A percentile compares a stretch with the other conserved stretches of the same genome.
Conservation (phyloP, 371 early-diverging fungal species). For the Mortierella sp. region DNA sequence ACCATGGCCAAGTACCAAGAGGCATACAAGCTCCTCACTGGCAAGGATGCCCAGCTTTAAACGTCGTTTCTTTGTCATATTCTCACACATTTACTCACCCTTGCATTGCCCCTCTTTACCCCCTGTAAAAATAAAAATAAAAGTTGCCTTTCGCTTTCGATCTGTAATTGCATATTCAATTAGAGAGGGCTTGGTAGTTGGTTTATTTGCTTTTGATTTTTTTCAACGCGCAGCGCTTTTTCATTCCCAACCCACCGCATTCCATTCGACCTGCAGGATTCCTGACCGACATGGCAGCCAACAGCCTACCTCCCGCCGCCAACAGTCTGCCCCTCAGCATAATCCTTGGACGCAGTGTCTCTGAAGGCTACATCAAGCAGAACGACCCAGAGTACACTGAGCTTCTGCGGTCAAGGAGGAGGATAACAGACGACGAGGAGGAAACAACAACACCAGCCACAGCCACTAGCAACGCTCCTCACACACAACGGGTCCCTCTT, state of each 20-base stretch:
- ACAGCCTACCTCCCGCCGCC: constrained; percentile 21
- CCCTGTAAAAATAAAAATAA: constrained; percentile 11
- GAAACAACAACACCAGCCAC: not conserved
- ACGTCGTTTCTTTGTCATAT: not conserved
- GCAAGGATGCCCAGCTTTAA: constrained; percentile 76
- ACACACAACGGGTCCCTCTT: constrained; percentile 11
- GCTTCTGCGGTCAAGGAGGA: not conserved
- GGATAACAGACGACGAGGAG: not conserved
- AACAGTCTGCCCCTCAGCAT: constrained; percentile 23
- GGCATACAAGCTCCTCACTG: constrained; percentile 89
- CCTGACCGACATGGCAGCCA: constrained; percentile 12
- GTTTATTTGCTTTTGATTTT: not conserved
- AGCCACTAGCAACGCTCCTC: too few species aligned
- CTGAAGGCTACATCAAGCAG: constrained; percentile 16
- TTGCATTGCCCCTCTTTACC: not conserved
- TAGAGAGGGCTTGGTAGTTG: not conserved
- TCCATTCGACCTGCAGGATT: not conserved
- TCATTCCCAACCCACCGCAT: not conserved
- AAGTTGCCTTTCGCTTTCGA: not conserved
- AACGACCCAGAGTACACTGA: constrained; percentile 23
- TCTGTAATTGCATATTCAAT: not conserved
- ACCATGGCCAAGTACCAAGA: constrained; percentile 92
- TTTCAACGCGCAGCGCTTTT: not conserved
- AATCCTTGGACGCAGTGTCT: constrained; percentile 28
- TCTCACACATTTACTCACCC: not conserved